These are phyloP conservation scores for Protomyces gravidus DNA, from an alignment of 1,139 yeast species.

Conservation along the genomic window DNA sequence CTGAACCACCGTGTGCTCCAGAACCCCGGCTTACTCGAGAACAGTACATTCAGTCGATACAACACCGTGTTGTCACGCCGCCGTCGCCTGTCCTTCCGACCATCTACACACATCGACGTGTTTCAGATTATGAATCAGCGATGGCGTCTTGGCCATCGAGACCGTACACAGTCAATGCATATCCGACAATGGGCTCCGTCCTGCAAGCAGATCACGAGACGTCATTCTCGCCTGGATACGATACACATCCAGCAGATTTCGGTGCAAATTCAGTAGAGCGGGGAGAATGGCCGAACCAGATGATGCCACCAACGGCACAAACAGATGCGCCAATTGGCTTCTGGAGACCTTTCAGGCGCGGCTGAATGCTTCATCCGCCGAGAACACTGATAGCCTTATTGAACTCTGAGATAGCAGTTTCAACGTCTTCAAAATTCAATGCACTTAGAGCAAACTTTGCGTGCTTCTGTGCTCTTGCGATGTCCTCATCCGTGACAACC, in stretches of 20 bases:
- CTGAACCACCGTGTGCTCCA: too few relatives aligned
- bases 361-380: not conserved
- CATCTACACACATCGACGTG: not conserved
- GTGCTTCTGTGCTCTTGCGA: conserved; percentile 70
- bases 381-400: conserved; percentile 51
- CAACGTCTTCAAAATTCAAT: conserved; percentile 79
- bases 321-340: not conserved
- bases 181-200: not conserved
- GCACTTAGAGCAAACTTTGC: conserved; percentile 94
- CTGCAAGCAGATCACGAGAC: not conserved
- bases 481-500: conserved; percentile 57
- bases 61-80: too few relatives aligned
- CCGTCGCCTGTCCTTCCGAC: not conserved
- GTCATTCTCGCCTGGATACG: not conserved
- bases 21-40: too few relatives aligned
- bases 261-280: too few relatives aligned
- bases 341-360: not conserved
- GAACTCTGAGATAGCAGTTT: conserved; percentile 76
- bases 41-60: too few relatives aligned
- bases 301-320: not conserved
- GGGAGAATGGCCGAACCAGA: not conserved
- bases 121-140: not conserved
- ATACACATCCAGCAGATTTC: not conserved
- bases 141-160: not conserved
- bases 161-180: not conserved